Evolutionary conservation across 2,329 filamentous ascomycete species (phyloP), one percentile per base, ranked within the genome.

Genomic region (Fusarium torreyae): DNA sequence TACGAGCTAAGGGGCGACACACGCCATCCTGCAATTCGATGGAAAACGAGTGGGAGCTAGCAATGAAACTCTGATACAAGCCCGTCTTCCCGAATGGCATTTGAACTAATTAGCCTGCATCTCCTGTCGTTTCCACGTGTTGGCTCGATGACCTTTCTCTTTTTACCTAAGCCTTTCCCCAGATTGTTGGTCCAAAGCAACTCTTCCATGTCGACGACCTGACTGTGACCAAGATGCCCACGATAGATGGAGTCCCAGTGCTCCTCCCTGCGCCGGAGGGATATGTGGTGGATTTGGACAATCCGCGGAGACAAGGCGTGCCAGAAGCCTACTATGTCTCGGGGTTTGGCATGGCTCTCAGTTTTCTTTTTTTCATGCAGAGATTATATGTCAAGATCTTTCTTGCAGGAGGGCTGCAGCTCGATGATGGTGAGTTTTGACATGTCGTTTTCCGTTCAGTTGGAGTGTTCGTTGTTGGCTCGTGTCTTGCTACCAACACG

Each of bases 281-380:
- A 33, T 81, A 79, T 54, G 70, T 73, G 10, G 75, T 80, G 24
- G 68, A 81, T 49, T 78, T 81, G 43, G 74, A 75, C 3, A 68
- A 79, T 40, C 78, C 79, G 3, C 69, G 70, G 38, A 68, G 69
- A 14, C 70, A 75, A 20, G 69, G 60, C 15, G 72, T 72, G 15
- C 31, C 63, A 5, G 62, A 65, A n/a, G 59, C 63, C n/a, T 76
- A 76, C 58, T 65, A 61, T 7, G 55, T 74, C 9, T 53, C 66
- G 3, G 66, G 54, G 5, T 64, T 75, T 33, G 69, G 74, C 6
- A 66, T 65, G 39, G 55, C 63, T 0, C 31, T 76, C n/a, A 60
- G 63, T 14, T 43, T 74, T 11, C 34, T 74, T 6, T 73, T 74
- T 24, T 66, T 76, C 40, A 57, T 45, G n/a, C 75, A 77, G 63